A percentile compares a stretch with the other conserved stretches of the same genome.
Conservation (phyloP, 768 basidiomycete genomes). For the Russula sp. region DNA sequence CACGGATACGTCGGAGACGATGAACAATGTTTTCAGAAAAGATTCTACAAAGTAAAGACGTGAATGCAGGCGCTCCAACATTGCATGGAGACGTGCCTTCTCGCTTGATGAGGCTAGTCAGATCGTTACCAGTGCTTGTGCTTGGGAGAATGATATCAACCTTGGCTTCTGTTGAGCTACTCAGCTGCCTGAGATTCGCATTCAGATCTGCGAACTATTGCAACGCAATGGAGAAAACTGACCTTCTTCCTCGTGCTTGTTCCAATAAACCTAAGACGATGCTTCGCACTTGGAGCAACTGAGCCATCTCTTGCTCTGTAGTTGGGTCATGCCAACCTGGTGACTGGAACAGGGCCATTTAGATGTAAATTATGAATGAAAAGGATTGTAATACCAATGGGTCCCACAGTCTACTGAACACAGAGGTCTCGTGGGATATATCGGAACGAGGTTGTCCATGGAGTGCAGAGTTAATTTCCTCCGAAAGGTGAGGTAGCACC, state of each 20-base stretch:
- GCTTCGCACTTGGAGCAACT: slow-evolving; percentile 52
- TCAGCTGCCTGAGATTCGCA: slow-evolving; percentile 44
- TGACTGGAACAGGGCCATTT: slow-evolving; percentile 31
- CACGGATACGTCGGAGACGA: slow-evolving; percentile 64
- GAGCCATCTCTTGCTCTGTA: slow-evolving; percentile 55
- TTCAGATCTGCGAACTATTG: not conserved
- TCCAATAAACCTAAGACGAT: slow-evolving; percentile 65
- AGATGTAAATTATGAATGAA: not conserved
- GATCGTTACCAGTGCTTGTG: slow-evolving; percentile 29
- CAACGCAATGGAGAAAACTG: slow-evolving; percentile 21
- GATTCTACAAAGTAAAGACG: slow-evolving; percentile 37
- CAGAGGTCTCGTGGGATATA: slow-evolving; percentile 37
- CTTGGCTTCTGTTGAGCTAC: slow-evolving; percentile 69
- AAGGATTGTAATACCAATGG: slow-evolving; percentile 46
- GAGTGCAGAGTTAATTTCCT: slow-evolving; percentile 62
- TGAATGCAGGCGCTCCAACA: not conserved
- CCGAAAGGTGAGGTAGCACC: slow-evolving; percentile 83
- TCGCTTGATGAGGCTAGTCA: slow-evolving; percentile 37
- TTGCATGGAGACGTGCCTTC: slow-evolving; percentile 25
- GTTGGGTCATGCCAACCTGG: slow-evolving; percentile 53
- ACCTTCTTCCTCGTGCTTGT: slow-evolving; percentile 71
- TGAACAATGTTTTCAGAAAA: slow-evolving; percentile 67
- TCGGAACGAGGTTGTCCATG: slow-evolving; percentile 9
- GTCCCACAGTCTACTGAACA: slow-evolving; percentile 68
- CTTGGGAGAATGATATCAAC: slow-evolving; percentile 54